Percentiles rank a stretch among this genome's conserved stretches.
phyloP scores from a whole-genome alignment of 2,329 filamentous ascomycete species.

The Gnomoniopsis sp. region DNA sequence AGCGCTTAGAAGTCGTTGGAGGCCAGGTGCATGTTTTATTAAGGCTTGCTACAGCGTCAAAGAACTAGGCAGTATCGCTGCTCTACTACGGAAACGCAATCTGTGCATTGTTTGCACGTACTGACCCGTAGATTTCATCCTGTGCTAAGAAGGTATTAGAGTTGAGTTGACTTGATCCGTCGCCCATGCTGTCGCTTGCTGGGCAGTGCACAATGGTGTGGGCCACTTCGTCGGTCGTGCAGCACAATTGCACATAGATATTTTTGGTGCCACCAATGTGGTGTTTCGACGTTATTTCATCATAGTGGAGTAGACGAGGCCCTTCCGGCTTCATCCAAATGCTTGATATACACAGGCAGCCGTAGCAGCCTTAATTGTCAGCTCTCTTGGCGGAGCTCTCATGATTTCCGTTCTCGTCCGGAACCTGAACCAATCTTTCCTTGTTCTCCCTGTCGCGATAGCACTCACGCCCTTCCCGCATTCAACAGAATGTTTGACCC shows the following conservation, averaged over 20 bases:
- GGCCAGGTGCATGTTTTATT: neutral
- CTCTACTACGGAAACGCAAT: neutral
- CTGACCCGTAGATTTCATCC: no score
- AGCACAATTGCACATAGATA: neutral
- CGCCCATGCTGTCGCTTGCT: neutral
- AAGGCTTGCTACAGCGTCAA: neutral
- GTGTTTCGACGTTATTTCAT: conserved; percentile 12
- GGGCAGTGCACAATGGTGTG: neutral
- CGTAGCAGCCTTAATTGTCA: conserved; percentile 1
- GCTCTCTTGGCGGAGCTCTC: conserved; percentile 1
- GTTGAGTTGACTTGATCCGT: neutral
- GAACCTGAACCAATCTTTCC: neutral
- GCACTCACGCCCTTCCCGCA: conserved; percentile 40
- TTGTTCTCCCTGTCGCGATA: neutral
- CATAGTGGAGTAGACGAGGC: conserved; percentile 17
- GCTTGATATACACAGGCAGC: conserved; percentile 12
- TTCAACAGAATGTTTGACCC: conserved; percentile 54
- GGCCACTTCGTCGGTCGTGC: no score
- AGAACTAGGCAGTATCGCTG: neutral
- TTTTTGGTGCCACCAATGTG: neutral
- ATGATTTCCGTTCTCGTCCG: neutral
- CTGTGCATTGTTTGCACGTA: neutral
- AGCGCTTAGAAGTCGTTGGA: neutral
- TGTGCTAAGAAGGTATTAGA: neutral
- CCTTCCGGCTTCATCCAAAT: conserved; percentile 1